These are phyloP conservation scores for Vitis hybrid DNA, from an alignment of 177 flowering plant species.

Conservation along the genomic window DNA sequence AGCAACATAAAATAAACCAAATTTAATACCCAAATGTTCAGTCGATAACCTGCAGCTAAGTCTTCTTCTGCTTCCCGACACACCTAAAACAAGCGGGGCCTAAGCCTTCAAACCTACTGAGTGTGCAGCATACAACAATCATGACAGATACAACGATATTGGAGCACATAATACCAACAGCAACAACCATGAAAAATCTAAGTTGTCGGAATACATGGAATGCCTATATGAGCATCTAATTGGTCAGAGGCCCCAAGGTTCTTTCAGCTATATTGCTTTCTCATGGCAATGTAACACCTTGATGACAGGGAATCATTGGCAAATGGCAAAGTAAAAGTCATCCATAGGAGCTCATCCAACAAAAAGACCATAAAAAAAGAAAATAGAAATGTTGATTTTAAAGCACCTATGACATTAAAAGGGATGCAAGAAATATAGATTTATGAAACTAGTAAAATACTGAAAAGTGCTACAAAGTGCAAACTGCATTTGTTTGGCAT, in stretches of 20 bases:
- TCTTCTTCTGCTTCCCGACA: no score
- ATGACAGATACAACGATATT: not conserved
- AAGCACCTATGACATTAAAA: no score
- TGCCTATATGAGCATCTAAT: not conserved
- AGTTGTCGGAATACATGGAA: not conserved
- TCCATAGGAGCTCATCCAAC: not conserved
- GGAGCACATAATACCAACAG: not conserved
- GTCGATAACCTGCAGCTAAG: no score
- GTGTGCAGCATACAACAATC: not conserved
- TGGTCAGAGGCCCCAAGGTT: not conserved
- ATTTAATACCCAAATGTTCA: no score
- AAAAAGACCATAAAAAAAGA: no score
- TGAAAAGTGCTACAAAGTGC: not conserved
- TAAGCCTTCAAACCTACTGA: not conserved
- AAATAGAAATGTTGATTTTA: no score
- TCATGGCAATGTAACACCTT: not conserved
- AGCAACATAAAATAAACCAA: no score
- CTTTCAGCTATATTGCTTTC: not conserved
- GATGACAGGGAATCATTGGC: not conserved
- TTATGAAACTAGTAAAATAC: not conserved
- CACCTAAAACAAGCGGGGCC: no score
- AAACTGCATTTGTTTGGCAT: not conserved
- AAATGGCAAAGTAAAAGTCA: not conserved
- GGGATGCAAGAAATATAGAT: no score
- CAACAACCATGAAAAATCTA: no score